A percentile compares a stretch with the other conserved stretches of the same genome.
phyloP scores from a whole-genome alignment of 2,329 filamentous ascomycete species.

The Fusarium coicis region DNA sequence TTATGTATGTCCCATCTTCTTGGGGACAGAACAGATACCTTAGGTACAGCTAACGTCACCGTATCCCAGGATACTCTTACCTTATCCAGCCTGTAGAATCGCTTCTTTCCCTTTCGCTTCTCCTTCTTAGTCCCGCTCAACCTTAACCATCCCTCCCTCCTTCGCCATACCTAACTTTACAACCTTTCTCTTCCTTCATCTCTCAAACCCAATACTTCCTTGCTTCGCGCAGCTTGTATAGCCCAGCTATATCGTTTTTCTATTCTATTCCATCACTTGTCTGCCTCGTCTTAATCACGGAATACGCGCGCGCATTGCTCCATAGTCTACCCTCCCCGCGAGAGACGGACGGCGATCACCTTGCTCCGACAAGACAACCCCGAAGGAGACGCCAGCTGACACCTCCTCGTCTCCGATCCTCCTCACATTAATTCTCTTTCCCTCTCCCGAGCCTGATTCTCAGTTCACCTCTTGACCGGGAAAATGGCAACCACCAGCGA shows the following conservation, averaged over 20 bases:
- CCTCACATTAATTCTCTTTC: background rate
- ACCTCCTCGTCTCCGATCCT: conserved; percentile 15
- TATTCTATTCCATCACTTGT: background rate
- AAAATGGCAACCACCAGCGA: conserved; percentile 29
- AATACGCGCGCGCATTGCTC: conserved; percentile 22
- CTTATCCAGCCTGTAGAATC: conserved; percentile 17
- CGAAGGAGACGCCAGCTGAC: conserved; percentile 29
- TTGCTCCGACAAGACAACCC: conserved; percentile 28
- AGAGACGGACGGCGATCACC: conserved; percentile 28
- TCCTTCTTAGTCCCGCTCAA: conserved; percentile 21
- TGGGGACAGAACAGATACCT: background rate
- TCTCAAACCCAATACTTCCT: background rate
- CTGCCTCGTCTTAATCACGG: conserved; percentile 35
- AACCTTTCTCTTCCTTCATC: conserved; percentile 17
- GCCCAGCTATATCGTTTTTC: background rate
- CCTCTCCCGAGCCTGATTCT: conserved; percentile 3
- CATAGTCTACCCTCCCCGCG: background rate
- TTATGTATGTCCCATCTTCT: background rate
- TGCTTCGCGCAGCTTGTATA: conserved; percentile 10
- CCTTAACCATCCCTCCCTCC: conserved; percentile 5
- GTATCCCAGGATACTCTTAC: background rate
- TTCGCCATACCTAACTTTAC: background rate
- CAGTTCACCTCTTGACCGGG: background rate
- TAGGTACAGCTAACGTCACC: conserved; percentile 42
- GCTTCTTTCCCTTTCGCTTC: conserved; percentile 7